Conservation (phyloP, 2,329 filamentous ascomycete genomes). For the Fusarium sp. region DNA sequence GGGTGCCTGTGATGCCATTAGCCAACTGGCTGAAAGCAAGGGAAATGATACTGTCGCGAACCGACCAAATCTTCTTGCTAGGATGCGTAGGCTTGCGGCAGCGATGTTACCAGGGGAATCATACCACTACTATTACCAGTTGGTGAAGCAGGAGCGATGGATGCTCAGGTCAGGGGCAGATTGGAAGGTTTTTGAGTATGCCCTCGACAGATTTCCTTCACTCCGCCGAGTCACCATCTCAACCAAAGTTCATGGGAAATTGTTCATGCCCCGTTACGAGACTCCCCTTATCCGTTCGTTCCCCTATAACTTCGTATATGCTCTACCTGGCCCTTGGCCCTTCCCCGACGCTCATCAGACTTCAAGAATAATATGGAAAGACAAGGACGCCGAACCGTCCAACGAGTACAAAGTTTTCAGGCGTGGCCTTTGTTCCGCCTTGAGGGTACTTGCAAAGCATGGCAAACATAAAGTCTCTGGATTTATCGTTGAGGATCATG, state of each 20-base stretch:
- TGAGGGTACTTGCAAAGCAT: conserved; percentile 40
- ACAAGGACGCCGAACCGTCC: not conserved
- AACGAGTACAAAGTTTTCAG: conserved; percentile 17
- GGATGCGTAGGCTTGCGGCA: not conserved
- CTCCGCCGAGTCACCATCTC: conserved; percentile 54
- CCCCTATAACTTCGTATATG: conserved; percentile 53
- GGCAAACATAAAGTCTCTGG: conserved; percentile 40
- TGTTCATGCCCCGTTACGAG: conserved; percentile 52
- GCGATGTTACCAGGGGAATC: not conserved
- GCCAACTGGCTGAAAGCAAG: accelerated
- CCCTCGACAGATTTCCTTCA: conserved; percentile 49
- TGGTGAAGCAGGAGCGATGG: conserved; percentile 48
- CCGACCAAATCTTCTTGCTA: not conserved
- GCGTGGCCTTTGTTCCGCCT: conserved; percentile 48
- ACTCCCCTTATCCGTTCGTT: conserved; percentile 57
- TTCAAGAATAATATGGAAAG: conserved; percentile 2
- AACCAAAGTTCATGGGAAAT: conserved; percentile 51
- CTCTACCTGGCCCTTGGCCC: conserved; percentile 41
- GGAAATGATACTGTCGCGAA: not conserved
- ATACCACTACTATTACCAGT: conserved; percentile 47
- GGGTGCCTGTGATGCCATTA: accelerated
- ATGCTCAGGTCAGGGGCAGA: not conserved
- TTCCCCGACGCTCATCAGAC: not conserved
- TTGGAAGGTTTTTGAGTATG: conserved; percentile 48
- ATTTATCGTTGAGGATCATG: not conserved